Conservation (phyloP, 768 basidiomycete species). For the Coprinellus micaceus region DNA sequence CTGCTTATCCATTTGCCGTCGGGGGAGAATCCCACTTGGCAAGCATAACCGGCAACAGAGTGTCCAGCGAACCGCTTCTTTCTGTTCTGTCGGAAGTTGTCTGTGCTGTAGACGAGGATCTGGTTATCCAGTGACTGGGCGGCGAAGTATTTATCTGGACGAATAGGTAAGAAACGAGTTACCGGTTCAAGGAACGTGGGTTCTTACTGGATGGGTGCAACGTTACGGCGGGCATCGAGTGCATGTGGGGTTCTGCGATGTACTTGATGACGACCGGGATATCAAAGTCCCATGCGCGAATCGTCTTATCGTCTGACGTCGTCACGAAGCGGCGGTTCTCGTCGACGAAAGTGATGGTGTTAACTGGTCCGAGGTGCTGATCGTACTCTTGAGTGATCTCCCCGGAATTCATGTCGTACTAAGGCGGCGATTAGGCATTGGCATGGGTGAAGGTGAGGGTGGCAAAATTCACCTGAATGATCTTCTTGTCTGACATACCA, state of each 20-base stretch:
- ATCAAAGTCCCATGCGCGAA: conserved; percentile 98
- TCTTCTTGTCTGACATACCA: conserved; percentile 99
- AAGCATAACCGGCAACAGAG: conserved; percentile 95
- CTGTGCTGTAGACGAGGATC: conserved; percentile 94
- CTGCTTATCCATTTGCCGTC: conserved; percentile 99
- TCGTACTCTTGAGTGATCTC: conserved; percentile 99
- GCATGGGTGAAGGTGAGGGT: not conserved
- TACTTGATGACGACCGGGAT: conserved; percentile 99
- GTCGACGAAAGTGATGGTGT: conserved; percentile 98
- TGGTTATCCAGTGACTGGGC: conserved; percentile 98
- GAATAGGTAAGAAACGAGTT: conserved; percentile 10
- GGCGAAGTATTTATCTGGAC: conserved; percentile 87
- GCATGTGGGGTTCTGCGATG: conserved; percentile 99
- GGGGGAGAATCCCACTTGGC: conserved; percentile 94
- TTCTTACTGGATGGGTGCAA: conserved; percentile 89
- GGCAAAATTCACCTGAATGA: conserved; percentile 83
- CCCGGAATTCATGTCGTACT: conserved; percentile 95
- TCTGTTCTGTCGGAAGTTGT: conserved; percentile 97
- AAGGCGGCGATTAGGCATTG: conserved; percentile 16
- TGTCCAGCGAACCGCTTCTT: conserved; percentile 99
- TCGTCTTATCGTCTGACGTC: conserved; percentile 98
- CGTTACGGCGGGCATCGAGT: conserved; percentile 98
- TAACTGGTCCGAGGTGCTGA: conserved; percentile 96
- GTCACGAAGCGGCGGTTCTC: conserved; percentile 97
- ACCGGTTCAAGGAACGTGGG: conserved; percentile 4